Conservation (phyloP, 257 asterid species). For the Gentiana macrophylla region DNA sequence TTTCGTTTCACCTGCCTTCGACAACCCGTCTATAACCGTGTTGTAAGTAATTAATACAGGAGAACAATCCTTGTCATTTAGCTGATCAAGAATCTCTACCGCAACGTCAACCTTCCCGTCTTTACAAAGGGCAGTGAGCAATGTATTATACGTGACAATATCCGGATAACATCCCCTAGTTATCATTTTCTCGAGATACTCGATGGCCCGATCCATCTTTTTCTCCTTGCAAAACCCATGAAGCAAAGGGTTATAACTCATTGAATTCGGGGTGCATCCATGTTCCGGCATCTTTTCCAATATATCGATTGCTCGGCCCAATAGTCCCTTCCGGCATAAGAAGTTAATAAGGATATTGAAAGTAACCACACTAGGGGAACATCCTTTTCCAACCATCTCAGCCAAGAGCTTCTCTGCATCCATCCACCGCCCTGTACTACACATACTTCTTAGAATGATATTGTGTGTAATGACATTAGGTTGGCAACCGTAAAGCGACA, state of each 20-base stretch:
- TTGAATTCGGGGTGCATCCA: slow-evolving; percentile 69
- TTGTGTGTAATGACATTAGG: slow-evolving; percentile 79
- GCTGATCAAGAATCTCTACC: slow-evolving; percentile 64
- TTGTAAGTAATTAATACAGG: slow-evolving; percentile 82
- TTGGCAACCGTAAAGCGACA: slow-evolving; percentile 64
- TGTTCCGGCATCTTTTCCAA: slow-evolving; percentile 69
- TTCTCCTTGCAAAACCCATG: slow-evolving; percentile 85
- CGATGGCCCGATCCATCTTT: slow-evolving; percentile 77
- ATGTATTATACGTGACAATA: slow-evolving; percentile 73
- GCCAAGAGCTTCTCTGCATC: slow-evolving; percentile 71
- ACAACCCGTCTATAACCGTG: slow-evolving; percentile 73
- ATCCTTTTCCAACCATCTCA: slow-evolving; percentile 68
- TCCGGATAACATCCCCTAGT: slow-evolving; percentile 78
- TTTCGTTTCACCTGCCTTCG: slow-evolving; percentile 63
- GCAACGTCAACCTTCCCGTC: slow-evolving; percentile 78
- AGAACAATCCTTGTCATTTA: slow-evolving; percentile 48
- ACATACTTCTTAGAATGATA: slow-evolving; percentile 72
- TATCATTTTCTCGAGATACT: slow-evolving; percentile 76
- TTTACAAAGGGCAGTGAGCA: slow-evolving; percentile 80
- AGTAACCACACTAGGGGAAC: slow-evolving; percentile 80
- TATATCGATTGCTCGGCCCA: slow-evolving; percentile 65
- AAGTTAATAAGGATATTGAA: slow-evolving; percentile 76
- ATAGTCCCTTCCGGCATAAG: slow-evolving; percentile 56
- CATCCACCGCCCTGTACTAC: slow-evolving; percentile 81
- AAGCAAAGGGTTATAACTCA: slow-evolving; percentile 80